Conservation (phyloP, 192 early-diverging fungal species). For the Paraglomus occultum region DNA sequence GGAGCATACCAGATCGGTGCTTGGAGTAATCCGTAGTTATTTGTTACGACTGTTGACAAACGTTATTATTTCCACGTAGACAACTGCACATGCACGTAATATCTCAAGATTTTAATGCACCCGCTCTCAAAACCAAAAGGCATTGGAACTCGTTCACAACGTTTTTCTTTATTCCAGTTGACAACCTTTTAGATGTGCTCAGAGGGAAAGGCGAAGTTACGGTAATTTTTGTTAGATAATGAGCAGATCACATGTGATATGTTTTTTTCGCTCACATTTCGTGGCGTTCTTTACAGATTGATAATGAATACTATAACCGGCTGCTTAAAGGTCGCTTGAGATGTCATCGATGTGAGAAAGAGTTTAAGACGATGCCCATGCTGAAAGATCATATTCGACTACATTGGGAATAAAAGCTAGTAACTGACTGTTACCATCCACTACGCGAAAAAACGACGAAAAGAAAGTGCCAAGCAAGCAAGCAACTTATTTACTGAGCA, state of each 20-base stretch:
- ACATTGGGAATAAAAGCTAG: constrained; percentile 8
- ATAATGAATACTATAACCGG: constrained; percentile 34
- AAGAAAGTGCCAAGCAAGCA: too few relatives aligned
- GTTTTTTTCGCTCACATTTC: too few relatives aligned
- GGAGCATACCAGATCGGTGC: too few relatives aligned
- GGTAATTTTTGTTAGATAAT: constrained; percentile 18
- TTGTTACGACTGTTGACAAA: neutral
- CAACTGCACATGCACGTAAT: constrained; percentile 68
- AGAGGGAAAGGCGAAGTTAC: constrained; percentile 36
- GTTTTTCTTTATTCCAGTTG: constrained; percentile 49
- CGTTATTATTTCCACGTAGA: constrained; percentile 11
- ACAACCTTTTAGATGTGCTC: constrained; percentile 40
- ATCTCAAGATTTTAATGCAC: constrained; percentile 55
- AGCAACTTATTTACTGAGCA: too few relatives aligned
- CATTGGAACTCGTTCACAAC: constrained; percentile 70
- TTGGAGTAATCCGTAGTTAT: neutral
- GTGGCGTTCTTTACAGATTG: constrained; percentile 23
- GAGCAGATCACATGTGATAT: too few relatives aligned
- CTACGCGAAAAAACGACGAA: too few relatives aligned
- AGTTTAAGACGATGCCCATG: constrained; percentile 40
- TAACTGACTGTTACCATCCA: too few relatives aligned
- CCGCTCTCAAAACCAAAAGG: constrained; percentile 50
- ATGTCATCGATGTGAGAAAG: constrained; percentile 52
- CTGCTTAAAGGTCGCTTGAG: constrained; percentile 43
- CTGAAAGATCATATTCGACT: constrained; percentile 47